phyloP scores from a whole-genome alignment of 2,329 filamentous ascomycete species.

The Aspergillus terreus region DNA sequence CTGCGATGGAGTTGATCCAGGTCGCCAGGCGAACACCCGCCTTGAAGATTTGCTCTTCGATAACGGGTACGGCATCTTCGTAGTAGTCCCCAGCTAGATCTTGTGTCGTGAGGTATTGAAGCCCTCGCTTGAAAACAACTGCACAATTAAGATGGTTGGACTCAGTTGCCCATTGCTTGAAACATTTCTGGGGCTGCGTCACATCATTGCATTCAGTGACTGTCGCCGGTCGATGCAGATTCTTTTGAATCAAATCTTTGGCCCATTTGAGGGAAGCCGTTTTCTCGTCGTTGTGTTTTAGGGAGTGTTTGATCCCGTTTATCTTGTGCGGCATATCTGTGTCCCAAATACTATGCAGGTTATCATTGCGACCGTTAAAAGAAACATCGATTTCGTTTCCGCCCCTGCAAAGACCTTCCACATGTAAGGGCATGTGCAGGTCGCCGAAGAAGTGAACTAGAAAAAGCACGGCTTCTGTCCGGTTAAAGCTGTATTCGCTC shows the following conservation, averaged over 20 bases:
- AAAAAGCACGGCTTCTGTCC: constrained; percentile 7
- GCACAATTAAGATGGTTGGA: constrained; percentile 12
- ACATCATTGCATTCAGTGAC: not conserved
- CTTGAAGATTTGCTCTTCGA: constrained; percentile 13
- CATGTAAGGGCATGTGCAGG: constrained; percentile 13
- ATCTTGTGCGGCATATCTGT: constrained; percentile 16
- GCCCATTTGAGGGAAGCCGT: constrained; percentile 7
- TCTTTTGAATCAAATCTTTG: not conserved
- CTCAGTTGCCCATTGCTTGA: constrained; percentile 13
- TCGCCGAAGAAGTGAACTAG: constrained; percentile 16
- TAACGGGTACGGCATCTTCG: constrained; percentile 13
- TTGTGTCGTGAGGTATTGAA: constrained; percentile 10
- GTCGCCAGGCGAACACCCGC: constrained; percentile 13
- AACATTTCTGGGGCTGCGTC: constrained; percentile 4
- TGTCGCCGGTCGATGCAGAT: constrained; percentile 1
- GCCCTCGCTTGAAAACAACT: constrained; percentile 12
- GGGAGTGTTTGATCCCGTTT: constrained; percentile 9
- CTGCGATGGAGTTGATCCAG: constrained; percentile 7
- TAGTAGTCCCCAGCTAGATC: constrained; percentile 15
- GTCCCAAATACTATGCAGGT: constrained; percentile 16
- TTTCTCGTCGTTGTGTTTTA: constrained; percentile 12
- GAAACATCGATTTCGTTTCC: constrained; percentile 12
- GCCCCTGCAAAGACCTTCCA: constrained; percentile 6
- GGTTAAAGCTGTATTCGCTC: not conserved
- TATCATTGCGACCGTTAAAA: constrained; percentile 10